Conservation (phyloP, 108 stramenopile species). For the Cyclotella sp. region DNA sequence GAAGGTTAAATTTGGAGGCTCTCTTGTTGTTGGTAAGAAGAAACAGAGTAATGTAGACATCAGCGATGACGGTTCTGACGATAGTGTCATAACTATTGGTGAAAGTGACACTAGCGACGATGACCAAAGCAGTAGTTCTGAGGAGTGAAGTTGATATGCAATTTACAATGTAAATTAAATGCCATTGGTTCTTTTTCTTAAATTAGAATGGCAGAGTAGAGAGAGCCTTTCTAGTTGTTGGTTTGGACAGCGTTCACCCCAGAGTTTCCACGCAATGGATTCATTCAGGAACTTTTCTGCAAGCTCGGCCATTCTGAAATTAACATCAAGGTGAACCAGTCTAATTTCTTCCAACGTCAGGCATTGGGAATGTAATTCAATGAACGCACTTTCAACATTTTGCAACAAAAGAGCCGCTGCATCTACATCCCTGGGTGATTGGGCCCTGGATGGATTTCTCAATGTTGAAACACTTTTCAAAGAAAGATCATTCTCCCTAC, state of each 20-base stretch:
- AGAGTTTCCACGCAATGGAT: slow-evolving; percentile 18
- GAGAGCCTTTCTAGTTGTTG: slow-evolving; percentile 28
- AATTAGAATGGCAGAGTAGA: slow-evolving; percentile 23
- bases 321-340: slow-evolving; percentile 42
- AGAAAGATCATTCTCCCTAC: neutral
- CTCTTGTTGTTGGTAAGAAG: slow-evolving; percentile 57
- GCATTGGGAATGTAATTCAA: slow-evolving; percentile 12
- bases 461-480: slow-evolving; percentile 28
- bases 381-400: slow-evolving; percentile 28
- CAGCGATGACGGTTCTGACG: slow-evolving; percentile 50
- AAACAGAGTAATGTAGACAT: slow-evolving; percentile 32
- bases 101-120: slow-evolving; percentile 64
- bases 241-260: slow-evolving; percentile 32
- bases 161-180: neutral
- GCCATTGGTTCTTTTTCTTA: neutral
- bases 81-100: slow-evolving; percentile 77
- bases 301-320: slow-evolving; percentile 44
- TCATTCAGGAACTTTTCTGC: slow-evolving; percentile 25
- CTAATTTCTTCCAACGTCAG: slow-evolving; percentile 33
- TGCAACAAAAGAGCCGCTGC: slow-evolving; percentile 34
- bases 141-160: neutral
- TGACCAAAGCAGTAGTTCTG: slow-evolving; percentile 15
- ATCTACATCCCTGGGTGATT: slow-evolving; percentile 23
- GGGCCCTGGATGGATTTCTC: slow-evolving; percentile 31
- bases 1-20: slow-evolving; percentile 80